These are phyloP conservation scores for Amorphotheca resinae DNA, from an alignment of 495 filamentous ascomycete species.

Conservation along the genomic window DNA sequence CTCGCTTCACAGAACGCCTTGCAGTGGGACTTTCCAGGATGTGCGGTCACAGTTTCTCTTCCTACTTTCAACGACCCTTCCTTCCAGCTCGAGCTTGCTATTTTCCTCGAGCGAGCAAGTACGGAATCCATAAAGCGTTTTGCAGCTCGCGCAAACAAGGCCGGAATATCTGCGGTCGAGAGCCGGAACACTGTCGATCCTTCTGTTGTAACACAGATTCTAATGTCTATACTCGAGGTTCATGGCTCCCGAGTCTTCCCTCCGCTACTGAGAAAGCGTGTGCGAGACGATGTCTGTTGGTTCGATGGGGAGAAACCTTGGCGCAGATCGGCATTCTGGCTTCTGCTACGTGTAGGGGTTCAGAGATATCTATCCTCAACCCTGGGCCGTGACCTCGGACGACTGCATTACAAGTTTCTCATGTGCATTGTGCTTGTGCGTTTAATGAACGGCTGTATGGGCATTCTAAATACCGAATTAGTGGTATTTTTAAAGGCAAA, in stretches of 20 bases:
- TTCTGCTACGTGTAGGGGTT: conserved; percentile 42
- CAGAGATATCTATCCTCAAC: conserved; percentile 33
- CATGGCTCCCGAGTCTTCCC: conserved; percentile 22
- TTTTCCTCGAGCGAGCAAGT: conserved; percentile 47
- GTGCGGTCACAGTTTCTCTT: conserved; percentile 26
- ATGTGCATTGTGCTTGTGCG: conserved; percentile 32
- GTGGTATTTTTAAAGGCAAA: conserved; percentile 29
- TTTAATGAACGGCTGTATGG: conserved; percentile 29
- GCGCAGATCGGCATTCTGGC: conserved; percentile 36
- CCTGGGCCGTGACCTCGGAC: conserved; percentile 34
- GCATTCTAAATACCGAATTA: conserved; percentile 21
- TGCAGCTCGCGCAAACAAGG: conserved; percentile 36
- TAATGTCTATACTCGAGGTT: conserved; percentile 37
- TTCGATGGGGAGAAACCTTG: conserved; percentile 18
- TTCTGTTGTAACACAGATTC: conserved; percentile 32
- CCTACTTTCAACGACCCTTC: conserved; percentile 24
- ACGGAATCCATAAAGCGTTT: conserved; percentile 42
- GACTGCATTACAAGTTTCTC: conserved; percentile 46
- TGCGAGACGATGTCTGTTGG: conserved; percentile 36
- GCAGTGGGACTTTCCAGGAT: conserved; percentile 38
- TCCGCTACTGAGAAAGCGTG: conserved; percentile 28
- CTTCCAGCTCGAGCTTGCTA: conserved; percentile 37
- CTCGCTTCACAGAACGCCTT: conserved; percentile 30
- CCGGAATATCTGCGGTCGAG: conserved; percentile 32
- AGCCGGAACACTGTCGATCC: conserved; percentile 39